Base-by-base conservation (phyloP, 73 alveolate species). In the Paramecium caudatum region DNA sequence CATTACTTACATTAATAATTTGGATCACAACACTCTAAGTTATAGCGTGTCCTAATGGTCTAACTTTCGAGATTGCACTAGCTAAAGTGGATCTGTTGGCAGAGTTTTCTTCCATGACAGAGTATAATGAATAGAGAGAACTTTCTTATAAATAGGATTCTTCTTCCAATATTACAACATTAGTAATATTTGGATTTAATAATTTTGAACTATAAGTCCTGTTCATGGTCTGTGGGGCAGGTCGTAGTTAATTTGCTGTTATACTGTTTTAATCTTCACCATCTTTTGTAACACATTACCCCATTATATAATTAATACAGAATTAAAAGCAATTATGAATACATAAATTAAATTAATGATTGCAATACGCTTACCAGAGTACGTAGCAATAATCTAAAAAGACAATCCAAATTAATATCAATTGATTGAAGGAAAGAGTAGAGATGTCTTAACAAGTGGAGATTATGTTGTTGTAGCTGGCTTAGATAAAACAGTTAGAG, bases 1-100 rank as follows among this genome's bases (percentile, higher is more conserved):
- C 88, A 74, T 39, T 39, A 41, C 62, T 74, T 15, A 74, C 37
- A 74, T 74, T 74, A n/a, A 74, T 74, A 27, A 74, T 19, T 23
- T 74, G 13, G 0, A 74, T 37, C 19, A 43, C 17, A 21, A 21
- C 43, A 39, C 68, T 41, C 32, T 16, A 45, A 5, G 69, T 45
- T 1, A 74, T 43, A 1, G 17, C 21, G 15, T 5, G 19, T 1
- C 88, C 88, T 4, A 74, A 43, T 3, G 88, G 88, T 45, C 30
- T 55, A 21, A 55, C 80, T 21, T 55, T 55, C 8, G 80, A 55
- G 7, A 55, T 43, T 55, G 80, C 80, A 55, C n/a, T 55, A 27
- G 80, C 80, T 23, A 55, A 10, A 4, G 45, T 55, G 23, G 80
- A 55, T 55, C 80, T 55, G 25, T 55, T 55, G 10, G 30, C 41